Evolutionary conservation across 257 asterid species (phyloP), one percentile per base, ranked within the genome.

Genomic region (Salvia hispanica): DNA sequence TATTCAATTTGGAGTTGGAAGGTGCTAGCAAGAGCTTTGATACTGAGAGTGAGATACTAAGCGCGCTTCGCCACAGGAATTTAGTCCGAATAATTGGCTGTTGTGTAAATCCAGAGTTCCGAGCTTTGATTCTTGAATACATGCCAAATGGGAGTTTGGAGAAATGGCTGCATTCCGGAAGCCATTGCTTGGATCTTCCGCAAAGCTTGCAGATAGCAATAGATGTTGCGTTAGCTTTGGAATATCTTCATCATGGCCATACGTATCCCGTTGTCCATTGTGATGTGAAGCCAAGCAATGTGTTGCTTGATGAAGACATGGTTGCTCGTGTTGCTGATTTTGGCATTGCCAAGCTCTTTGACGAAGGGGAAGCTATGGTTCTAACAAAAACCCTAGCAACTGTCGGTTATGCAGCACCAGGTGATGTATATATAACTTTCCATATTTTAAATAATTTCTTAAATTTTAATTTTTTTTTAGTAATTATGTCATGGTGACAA

Each of bases 371-470:
- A 40, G 46, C 2, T 12, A 48, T 53, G 57, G 48, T 51, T 54
- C 77, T 51, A 16, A 72, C 81, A 8, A 64, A 73, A 46, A 72
- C 78, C 13, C 39, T 78, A 33, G 82, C 76, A 0, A 73, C 79
- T 0, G 58, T 78, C 10, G 79, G 82, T 10, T 78, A 78, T 15
- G 54, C 67, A 58, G 82, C 82, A 42, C 79, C 76, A 78, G 74
- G 79, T 78, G 48, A 64, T 55, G 11, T 9, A 9, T 8, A 21
- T 21, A 21, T 21, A 21, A 21, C 25, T 21, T 21, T 21, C 2
- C 25, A n/a, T n/a, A n/a, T n/a, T n/a, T n/a, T n/a, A n/a, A n/a
- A n/a, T n/a, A n/a, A n/a, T n/a, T n/a, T n/a, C n/a, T n/a, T n/a
- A n/a, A n/a, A n/a, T n/a, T n/a, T n/a, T n/a, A n/a, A n/a, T n/a